Evolutionary conservation across 257 asterid genomes (phyloP).

Genomic region (Solanum chilense): DNA sequence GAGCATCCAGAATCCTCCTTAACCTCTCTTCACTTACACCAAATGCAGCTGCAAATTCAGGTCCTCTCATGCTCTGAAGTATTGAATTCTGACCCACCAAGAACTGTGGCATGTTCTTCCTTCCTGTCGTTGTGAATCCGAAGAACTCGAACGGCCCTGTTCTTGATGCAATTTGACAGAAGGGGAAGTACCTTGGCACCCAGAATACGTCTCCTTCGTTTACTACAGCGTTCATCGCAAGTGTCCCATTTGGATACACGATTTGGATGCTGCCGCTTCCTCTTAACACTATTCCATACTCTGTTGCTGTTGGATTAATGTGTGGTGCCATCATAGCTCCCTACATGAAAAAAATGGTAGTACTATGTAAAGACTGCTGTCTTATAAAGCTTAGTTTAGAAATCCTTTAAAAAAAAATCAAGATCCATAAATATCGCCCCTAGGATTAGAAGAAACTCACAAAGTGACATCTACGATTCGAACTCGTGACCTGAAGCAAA

Average conservation of each 20-base stretch:
- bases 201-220: slow-evolving; percentile 64
- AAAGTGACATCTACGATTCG: background rate
- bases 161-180: slow-evolving; percentile 84
- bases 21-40: slow-evolving; percentile 49
- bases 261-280: slow-evolving; percentile 60
- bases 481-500: background rate
- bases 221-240: slow-evolving; percentile 73
- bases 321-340: slow-evolving; percentile 99
- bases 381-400: background rate
- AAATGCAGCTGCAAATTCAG: slow-evolving; percentile 61
- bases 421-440: background rate
- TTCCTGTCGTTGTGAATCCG: slow-evolving; percentile 69
- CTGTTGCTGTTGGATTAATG: slow-evolving; percentile 65
- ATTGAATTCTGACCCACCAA: slow-evolving; percentile 55
- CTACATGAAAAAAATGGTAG: slow-evolving; percentile 13
- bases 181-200: slow-evolving; percentile 74
- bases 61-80: slow-evolving; percentile 42
- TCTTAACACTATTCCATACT: slow-evolving; percentile 52
- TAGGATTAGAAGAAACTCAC: background rate
- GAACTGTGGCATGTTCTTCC: slow-evolving; percentile 70
- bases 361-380: background rate
- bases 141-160: slow-evolving; percentile 77
- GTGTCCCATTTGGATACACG: slow-evolving; percentile 66
- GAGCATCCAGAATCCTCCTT: slow-evolving; percentile 29
- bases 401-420: background rate